Base-by-base conservation (phyloP, 176 grass and related monocot species). In the Oryza glumipatula region DNA sequence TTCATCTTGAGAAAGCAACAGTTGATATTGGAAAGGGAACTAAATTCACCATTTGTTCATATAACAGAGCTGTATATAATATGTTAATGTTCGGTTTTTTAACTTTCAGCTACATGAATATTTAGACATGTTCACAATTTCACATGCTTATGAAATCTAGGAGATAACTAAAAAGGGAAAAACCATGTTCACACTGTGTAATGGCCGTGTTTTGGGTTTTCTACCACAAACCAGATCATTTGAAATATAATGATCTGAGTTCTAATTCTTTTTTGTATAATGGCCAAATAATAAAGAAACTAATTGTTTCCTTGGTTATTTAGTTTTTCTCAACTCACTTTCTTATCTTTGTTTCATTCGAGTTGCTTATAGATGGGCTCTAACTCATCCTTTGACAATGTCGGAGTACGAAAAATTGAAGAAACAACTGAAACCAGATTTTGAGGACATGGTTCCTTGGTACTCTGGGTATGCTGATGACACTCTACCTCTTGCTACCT, bases 371-470 rank as follows among this genome's bases (percentile, higher is more conserved):
- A 98, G 96, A 65, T 98, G 96, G 96, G 93, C 91, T 77, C 92
- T 95, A 51, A 92, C 96, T 44, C 93, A 98, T 86, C 89, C 93
- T 75, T 86, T 85, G 44, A 94, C 88, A 83, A 85, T 96, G 71
- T 93, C 96, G 60, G 89, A 98, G 78, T 92, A 96, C 44, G 96
- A 96, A 89, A 98, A 91, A 83, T 80, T 93, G 78, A 95, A 98
- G 86, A 95, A 98, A 79, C 93, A 96, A 73, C 78, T 95, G 91
- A 96, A 95, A 74, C 96, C 93, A 76, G 93, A 98, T 91, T 98
- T 98, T 77, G 87, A 94, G 83, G 96, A 98, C 83, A 98, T 98
- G 96, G 96, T 98, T 89, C 93, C 93, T 83, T 98, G 96, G 96
- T 98, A 98, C 88, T 98, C 96, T 72, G 96, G 96, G 96, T 98